These are phyloP conservation scores for Camellia japonica DNA, from an alignment of 148 eudicot species.

Conservation along the genomic window DNA sequence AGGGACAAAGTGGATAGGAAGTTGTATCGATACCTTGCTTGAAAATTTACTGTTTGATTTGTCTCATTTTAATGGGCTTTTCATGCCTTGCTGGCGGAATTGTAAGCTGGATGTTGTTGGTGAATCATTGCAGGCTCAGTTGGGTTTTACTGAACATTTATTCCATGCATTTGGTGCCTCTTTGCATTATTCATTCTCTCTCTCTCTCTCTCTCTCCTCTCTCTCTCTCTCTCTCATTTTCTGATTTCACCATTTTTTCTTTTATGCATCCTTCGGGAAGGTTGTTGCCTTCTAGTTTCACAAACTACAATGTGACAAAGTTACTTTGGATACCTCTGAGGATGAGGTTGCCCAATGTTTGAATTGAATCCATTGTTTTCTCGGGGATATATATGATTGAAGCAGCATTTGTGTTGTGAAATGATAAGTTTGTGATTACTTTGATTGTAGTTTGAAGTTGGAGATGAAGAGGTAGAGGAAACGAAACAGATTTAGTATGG, in stretches of 20 bases:
- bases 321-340: too few relatives aligned
- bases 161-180: background rate
- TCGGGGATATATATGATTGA: too few relatives aligned
- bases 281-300: background rate
- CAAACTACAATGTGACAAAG: too few relatives aligned
- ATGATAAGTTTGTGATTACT: too few relatives aligned
- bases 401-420: too few relatives aligned
- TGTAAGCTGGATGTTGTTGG: slow-evolving; percentile 8
- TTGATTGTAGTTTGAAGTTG: too few relatives aligned
- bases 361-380: too few relatives aligned
- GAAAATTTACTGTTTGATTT: slow-evolving; percentile 4
- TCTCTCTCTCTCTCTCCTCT: background rate
- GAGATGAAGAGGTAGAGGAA: too few relatives aligned
- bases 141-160: background rate
- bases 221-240: background rate
- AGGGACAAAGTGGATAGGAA: slow-evolving; percentile 64
- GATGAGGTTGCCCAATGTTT: too few relatives aligned
- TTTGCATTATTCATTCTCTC: background rate
- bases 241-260: background rate
- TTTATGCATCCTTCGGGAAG: background rate
- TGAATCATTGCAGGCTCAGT: background rate
- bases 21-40: slow-evolving; percentile 67
- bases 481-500: too few relatives aligned
- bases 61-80: background rate
- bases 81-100: background rate